Conservation (phyloP, 1,139 yeast genomes). For the Groenewaldozyma auringiensis region DNA sequence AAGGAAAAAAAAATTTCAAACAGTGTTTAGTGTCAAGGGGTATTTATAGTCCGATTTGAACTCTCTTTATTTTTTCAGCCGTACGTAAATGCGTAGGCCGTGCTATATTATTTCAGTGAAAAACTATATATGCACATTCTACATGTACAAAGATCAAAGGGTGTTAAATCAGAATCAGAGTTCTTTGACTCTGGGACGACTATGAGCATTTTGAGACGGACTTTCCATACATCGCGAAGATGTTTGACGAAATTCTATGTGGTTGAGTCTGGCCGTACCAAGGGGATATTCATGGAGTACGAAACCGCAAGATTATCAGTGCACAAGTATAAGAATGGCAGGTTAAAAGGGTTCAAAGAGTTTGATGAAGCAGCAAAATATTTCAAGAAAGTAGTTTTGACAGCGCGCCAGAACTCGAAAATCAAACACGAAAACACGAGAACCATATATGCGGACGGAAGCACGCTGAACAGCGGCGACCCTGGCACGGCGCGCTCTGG, state of each 20-base stretch:
- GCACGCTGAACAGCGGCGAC: background rate
- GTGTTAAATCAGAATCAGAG: too few species aligned
- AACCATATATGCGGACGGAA: background rate
- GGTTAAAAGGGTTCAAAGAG: background rate
- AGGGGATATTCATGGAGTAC: background rate
- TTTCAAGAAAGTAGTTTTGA: background rate
- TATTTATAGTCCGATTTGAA: background rate
- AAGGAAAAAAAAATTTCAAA: conserved; percentile 9
- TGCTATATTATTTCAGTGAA: too few species aligned
- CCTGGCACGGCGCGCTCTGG: background rate
- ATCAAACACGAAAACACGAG: background rate
- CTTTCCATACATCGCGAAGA: background rate
- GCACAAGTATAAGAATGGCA: background rate
- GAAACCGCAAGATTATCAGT: background rate
- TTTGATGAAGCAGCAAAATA: background rate
- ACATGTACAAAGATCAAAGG: too few species aligned
- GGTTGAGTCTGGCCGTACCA: background rate
- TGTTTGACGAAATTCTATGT: background rate
- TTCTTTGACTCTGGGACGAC: too few species aligned
- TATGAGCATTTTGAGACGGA: too few species aligned
- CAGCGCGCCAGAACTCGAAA: background rate
- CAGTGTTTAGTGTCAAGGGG: background rate
- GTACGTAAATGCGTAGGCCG: too few species aligned
- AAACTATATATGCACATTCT: too few species aligned
- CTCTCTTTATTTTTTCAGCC: too few species aligned